These are phyloP conservation scores for Pilasporangium apinafurcum DNA, from an alignment of 352 stramenopile species.

Conservation along the genomic window DNA sequence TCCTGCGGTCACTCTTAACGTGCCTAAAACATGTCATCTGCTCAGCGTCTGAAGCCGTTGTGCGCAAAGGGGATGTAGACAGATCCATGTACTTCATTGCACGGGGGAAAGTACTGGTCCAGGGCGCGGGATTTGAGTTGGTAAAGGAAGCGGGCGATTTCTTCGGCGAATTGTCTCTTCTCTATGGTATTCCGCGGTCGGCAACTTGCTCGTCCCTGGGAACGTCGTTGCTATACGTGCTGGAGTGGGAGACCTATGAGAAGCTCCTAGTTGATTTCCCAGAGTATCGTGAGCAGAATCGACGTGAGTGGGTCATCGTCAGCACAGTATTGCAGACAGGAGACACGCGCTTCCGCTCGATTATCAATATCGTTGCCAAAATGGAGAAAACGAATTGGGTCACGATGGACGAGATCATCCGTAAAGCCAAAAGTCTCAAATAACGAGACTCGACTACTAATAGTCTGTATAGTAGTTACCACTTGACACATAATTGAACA, in stretches of 20 bases:
- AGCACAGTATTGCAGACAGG: slow-evolving; percentile 50
- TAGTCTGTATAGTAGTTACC: no score
- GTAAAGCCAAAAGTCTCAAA: slow-evolving; percentile 60
- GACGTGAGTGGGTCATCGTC: slow-evolving; percentile 67
- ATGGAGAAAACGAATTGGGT: slow-evolving; percentile 65
- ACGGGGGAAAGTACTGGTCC: slow-evolving; percentile 50
- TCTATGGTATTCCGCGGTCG: slow-evolving; percentile 68
- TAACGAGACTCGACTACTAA: no score
- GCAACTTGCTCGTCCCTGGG: slow-evolving; percentile 63
- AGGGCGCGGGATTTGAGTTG: slow-evolving; percentile 56
- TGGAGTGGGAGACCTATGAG: slow-evolving; percentile 75
- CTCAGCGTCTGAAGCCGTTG: slow-evolving; percentile 43
- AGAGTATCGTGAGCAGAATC: slow-evolving; percentile 67
- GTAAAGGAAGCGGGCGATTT: slow-evolving; percentile 61
- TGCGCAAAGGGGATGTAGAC: slow-evolving; percentile 64
- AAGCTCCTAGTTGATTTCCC: slow-evolving; percentile 57
- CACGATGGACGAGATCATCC: slow-evolving; percentile 59
- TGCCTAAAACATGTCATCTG: slow-evolving; percentile 66
- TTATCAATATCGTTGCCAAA: slow-evolving; percentile 54
- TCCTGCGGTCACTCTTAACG: slow-evolving; percentile 49
- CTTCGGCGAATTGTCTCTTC: slow-evolving; percentile 44
- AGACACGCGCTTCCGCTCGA: slow-evolving; percentile 64
- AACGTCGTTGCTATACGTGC: slow-evolving; percentile 68
- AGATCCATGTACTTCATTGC: slow-evolving; percentile 76
- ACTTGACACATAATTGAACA: no score